Base-by-base conservation (phyloP, 2,329 filamentous ascomycete species). In the Exophiala sideris region DNA sequence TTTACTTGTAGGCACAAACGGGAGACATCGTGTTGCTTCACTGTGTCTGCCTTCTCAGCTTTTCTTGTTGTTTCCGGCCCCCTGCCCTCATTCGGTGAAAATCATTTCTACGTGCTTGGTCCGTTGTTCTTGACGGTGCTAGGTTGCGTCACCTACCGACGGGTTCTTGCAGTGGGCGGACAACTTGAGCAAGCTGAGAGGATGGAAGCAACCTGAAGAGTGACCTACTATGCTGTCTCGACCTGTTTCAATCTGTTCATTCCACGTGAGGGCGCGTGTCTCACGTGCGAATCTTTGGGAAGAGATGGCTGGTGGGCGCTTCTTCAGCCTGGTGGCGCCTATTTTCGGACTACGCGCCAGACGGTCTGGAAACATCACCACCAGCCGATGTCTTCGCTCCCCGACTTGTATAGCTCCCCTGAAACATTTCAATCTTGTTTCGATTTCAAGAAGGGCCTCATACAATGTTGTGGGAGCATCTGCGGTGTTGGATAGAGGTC, bases 241-340 rank as follows among this genome's bases (percentile, higher is more conserved):
- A 46, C 34, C 40, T 41, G 53, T 58, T 52, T 58, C 54, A 61
- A 50, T 33, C 45, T 41, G 24, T 5, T 29, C 24, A 8, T 29
- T 34, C 36, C 55, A 56, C 51, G 51, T 53, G 57, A 56, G 53
- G 57, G 56, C 58, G 56, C 58, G 51, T 59, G 60, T 62, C 50
- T 54, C 45, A 54, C 50, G 58, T 61, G 52, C 42, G 34, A 52
- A 49, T 46, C 38, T 29, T 36, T 21, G n/a, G 46, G 33, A 10
- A 12, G 45, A 53, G 52, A 58, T 55, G 58, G 59, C 59, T 62
- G 60, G 60, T 51, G 40, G 56, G 57, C 60, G 56, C 58, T 55
- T 59, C 51, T 59, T 56, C 58, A 58, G 58, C 50, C 52, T 61
- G 56, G 60, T 58, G 38, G 58, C 50, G 52, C 54, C 56, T 50